Evolutionary conservation across 2,329 filamentous ascomycete species (phyloP), one percentile per base, ranked within the genome.

Genomic region (Paecilomyces sp.): DNA sequence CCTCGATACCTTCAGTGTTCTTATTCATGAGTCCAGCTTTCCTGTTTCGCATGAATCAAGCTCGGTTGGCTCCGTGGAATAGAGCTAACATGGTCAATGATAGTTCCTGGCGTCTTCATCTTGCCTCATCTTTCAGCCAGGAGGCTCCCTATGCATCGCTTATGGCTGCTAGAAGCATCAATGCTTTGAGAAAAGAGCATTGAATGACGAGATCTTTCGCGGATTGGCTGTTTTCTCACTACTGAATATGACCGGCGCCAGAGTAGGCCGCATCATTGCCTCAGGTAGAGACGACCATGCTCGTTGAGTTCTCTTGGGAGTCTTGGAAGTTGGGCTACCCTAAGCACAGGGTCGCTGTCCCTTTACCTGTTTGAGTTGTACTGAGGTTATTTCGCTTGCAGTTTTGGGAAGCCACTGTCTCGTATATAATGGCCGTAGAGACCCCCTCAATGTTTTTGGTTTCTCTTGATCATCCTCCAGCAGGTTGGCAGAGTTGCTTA

Each of bases 371-470:
- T 53, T 53, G 51, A 30, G 28, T 53, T 53, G 51, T 25, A 63
- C 41, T 58, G 53, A 34, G 36, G 50, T 41, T 60, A 56, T 56
- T 60, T 52, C 55, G 54, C 57, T 57, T 56, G 13, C 30, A 13
- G 53, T 24, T 28, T 30, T 25, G 22, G 51, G 18, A 15, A 53
- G 25, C 2, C 18, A 7, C 41, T 53, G 25, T 53, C 24, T 24
- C 15, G 24, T 53, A 53, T 53, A 28, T 53, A 53, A 53, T 22
- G 51, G 22, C 18, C 7, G 28, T 15, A 22, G 22, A 15, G 9
- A 13, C 25, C 22, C 8, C 22, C 22, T 28, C n/a, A 24, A 15
- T 25, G 50, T 18, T 53, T 15, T 30, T 53, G 11, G 6, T 53
- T 30, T 30, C 50, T 18, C 6, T 25, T 11, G 22, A 30, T 53